phyloP scores from a whole-genome alignment of 2,329 filamentous ascomycete genomes.

The Sordariomycetes sp. region DNA sequence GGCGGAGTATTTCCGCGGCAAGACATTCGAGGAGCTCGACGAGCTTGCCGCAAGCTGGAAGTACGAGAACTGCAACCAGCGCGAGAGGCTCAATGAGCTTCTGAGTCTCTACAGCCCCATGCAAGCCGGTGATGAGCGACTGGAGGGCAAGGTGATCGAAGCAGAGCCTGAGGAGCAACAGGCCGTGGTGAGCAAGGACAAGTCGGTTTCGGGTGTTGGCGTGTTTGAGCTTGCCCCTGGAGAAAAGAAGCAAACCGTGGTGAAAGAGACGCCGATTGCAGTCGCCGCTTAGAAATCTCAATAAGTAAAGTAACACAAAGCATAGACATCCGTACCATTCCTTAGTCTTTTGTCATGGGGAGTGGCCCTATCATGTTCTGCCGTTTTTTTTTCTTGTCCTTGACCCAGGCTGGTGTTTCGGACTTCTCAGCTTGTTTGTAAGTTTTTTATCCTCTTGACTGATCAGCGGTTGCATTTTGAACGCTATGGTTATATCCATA shows the following conservation, averaged over 20 bases:
- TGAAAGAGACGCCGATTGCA: not conserved
- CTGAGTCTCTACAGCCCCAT: slow-evolving; percentile 31
- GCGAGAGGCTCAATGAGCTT: slow-evolving; percentile 40
- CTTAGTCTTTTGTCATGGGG: no score
- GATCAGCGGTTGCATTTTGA: no score
- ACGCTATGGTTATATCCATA: not conserved
- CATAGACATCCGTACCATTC: no score
- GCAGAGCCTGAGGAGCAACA: slow-evolving; percentile 3
- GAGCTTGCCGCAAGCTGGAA: slow-evolving; percentile 40
- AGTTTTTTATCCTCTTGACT: no score
- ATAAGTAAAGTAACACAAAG: no score
- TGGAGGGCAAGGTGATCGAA: slow-evolving; percentile 17
- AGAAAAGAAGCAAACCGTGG: slow-evolving; percentile 11
- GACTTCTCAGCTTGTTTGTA: no score
- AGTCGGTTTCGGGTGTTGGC: slow-evolving; percentile 15
- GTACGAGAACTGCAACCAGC: slow-evolving; percentile 42
- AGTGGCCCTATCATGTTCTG: no score
- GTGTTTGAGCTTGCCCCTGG: slow-evolving; percentile 18
- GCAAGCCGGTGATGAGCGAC: slow-evolving; percentile 10
- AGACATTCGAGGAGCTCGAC: slow-evolving; percentile 41
- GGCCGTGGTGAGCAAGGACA: slow-evolving; percentile 2
- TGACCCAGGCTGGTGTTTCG: no score
- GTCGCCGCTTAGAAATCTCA: not conserved
- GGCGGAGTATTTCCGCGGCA: slow-evolving; percentile 42
- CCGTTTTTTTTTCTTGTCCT: no score